Percentiles rank a stretch among this genome's conserved stretches.
Evolutionary conservation across 2,329 filamentous ascomycete genomes (phyloP).

Genomic region (Alternaria viburni): DNA sequence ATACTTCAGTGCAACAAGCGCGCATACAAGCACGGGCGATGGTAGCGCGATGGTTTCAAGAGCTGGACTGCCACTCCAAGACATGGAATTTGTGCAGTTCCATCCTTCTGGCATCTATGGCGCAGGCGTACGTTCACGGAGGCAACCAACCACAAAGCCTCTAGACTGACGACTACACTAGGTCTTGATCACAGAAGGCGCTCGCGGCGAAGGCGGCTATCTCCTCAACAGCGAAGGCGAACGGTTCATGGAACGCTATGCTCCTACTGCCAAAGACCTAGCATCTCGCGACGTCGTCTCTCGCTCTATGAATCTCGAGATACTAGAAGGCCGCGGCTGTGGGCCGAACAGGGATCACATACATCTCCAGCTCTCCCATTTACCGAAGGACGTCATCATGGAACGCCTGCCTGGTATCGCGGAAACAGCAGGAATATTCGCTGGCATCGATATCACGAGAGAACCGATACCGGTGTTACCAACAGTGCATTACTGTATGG

Average conservation of each 20-base stretch:
- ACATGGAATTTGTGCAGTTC: conserved; percentile 61
- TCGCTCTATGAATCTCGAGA: conserved; percentile 58
- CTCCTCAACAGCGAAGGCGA: conserved; percentile 58
- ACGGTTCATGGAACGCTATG: conserved; percentile 60
- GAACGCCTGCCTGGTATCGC: conserved; percentile 58
- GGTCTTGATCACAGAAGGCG: conserved; percentile 58
- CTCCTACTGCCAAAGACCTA: conserved; percentile 58
- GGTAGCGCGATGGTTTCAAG: conserved; percentile 59
- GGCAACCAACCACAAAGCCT: background rate
- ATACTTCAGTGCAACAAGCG: conserved; percentile 58
- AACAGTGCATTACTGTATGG: conserved; percentile 61
- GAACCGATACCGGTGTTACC: conserved; percentile 59
- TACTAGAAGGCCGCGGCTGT: conserved; percentile 54
- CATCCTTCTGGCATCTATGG: conserved; percentile 60
- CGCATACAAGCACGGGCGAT: conserved; percentile 59
- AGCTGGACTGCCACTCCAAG: conserved; percentile 57
- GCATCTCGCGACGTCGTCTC: conserved; percentile 57
- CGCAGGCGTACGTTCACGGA: conserved; percentile 47
- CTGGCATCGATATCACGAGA: conserved; percentile 57
- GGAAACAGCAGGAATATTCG: conserved; percentile 59
- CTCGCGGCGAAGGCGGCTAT: conserved; percentile 58
- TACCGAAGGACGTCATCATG: conserved; percentile 55
- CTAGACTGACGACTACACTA: background rate
- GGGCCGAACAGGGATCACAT: conserved; percentile 57
- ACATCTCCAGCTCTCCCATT: conserved; percentile 56